A percentile compares a stretch with the other conserved stretches of the same genome.
Conservation (phyloP, 768 basidiomycete species). For the Glaciozyma martinii region DNA sequence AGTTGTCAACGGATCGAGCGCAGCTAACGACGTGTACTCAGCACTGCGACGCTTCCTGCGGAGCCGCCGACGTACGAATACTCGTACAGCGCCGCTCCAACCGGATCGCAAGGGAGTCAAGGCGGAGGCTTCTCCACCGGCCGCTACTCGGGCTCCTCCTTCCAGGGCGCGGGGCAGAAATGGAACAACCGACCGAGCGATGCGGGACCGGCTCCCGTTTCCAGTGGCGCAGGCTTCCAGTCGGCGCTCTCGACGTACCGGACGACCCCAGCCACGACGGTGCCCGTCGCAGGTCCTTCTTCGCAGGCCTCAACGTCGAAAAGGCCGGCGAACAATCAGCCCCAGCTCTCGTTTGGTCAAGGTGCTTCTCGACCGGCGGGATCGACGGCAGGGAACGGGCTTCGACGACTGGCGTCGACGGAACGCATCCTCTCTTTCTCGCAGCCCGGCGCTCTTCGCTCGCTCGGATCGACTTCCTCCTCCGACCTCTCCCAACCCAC, state of each 20-base stretch:
- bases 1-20: neutral
- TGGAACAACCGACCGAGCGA: neutral
- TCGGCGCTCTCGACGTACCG: slow-evolving; percentile 1
- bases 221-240: neutral
- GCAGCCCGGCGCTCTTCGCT: neutral
- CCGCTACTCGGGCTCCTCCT: neutral
- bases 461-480: slow-evolving; percentile 1
- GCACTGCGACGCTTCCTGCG: neutral
- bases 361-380: too few species aligned
- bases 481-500: neutral
- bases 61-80: neutral
- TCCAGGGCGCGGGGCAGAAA: neutral
- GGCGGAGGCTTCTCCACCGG: neutral
- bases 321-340: neutral
- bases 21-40: neutral
- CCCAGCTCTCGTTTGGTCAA: neutral
- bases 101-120: neutral
- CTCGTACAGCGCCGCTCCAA: neutral
- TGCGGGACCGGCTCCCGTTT: neutral
- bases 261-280: neutral
- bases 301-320: neutral
- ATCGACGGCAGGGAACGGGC: too few species aligned
- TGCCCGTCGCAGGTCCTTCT: neutral
- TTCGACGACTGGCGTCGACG: neutral
- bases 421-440: neutral